Conservation (phyloP, 495 filamentous ascomycete genomes). For the Ascodesmis nigricans region DNA sequence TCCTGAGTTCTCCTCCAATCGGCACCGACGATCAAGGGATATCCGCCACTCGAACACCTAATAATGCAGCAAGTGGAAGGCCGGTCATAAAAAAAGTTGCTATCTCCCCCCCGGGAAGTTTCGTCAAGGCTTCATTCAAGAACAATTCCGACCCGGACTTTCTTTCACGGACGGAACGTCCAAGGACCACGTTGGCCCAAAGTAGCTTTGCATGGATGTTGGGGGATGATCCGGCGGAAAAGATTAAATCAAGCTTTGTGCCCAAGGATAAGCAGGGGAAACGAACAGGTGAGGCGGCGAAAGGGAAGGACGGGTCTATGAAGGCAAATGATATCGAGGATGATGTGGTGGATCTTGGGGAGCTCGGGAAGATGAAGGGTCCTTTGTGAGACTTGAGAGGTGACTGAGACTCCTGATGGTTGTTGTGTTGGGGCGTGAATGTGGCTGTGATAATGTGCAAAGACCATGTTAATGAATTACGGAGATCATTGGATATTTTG, state of each 20-base stretch:
- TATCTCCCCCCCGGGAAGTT: slow-evolving; percentile 15
- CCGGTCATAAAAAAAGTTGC: no score
- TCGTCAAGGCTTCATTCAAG: slow-evolving; percentile 20
- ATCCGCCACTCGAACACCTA: no score
- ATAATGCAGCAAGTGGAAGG: no score
- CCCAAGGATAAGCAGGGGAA: slow-evolving; percentile 2
- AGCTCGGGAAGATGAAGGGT: neutral
- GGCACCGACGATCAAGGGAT: no score
- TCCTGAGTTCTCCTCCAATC: no score
- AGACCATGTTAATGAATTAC: no score
- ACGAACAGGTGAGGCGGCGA: neutral
- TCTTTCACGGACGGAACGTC: slow-evolving; percentile 11
- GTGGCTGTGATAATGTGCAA: no score
- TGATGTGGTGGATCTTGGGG: neutral
- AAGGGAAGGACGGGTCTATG: neutral
- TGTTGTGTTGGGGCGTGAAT: no score
- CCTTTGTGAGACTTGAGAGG: no score
- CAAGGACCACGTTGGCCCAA: slow-evolving; percentile 50
- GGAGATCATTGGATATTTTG: no score
- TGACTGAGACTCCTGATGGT: no score
- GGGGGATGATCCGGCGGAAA: slow-evolving; percentile 20
- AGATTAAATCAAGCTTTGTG: slow-evolving; percentile 17
- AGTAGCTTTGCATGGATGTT: slow-evolving; percentile 95
- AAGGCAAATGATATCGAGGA: neutral
- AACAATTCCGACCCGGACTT: slow-evolving; percentile 21